Base-by-base conservation (phyloP, 495 filamentous ascomycete species). In the Penicillium diatomitis region DNA sequence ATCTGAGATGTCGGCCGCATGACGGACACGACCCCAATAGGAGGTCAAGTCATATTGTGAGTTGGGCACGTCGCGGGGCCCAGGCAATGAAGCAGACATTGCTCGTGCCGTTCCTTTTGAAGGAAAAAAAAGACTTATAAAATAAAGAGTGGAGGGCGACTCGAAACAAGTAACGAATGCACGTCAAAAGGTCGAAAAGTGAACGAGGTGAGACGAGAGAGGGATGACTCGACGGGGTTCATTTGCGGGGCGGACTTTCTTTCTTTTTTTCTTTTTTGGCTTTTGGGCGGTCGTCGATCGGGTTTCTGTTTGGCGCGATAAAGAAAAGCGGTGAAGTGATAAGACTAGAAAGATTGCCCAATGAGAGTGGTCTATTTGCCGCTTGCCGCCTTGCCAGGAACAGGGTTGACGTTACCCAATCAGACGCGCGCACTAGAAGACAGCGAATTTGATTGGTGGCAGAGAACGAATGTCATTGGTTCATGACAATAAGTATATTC, bases 21-120 rank as follows among this genome's bases (percentile, higher is more conserved):
- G 92, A 62, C 80, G 79, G 53, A 98, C 94, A 9, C 92, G 84
- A 39, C 92, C 92, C 88, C 86, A 91, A 70, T 98, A 98, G 46
- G 89, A 95, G 57, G 67, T 80, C 60, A 97, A 76, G 62, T 98
- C 85, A 74, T 96, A 91, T 65, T 88, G 90, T 12, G 92, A 97
- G 43, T 80, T 76, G 49, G 92, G 92, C 30, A 94, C 78, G 57
- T 92, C 86, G 57, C 91, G 83, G 49, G 69, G 81, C 49, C 92
- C 92, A 38, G 90, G 89, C 5, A 96, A 74, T 36, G 92, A 95
- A 52, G 88, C 75, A 28, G 92, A 95, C 92, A 98, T 98, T 47
- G 40, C 43, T 32, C 37, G 40, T 20, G 20, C 20, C 20, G 20
- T 20, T 20, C 20, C 20, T 20, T 20, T 20, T 20, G 40, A 51